Base-by-base conservation (phyloP, 331 rosid species). In the Ulmus americana region DNA sequence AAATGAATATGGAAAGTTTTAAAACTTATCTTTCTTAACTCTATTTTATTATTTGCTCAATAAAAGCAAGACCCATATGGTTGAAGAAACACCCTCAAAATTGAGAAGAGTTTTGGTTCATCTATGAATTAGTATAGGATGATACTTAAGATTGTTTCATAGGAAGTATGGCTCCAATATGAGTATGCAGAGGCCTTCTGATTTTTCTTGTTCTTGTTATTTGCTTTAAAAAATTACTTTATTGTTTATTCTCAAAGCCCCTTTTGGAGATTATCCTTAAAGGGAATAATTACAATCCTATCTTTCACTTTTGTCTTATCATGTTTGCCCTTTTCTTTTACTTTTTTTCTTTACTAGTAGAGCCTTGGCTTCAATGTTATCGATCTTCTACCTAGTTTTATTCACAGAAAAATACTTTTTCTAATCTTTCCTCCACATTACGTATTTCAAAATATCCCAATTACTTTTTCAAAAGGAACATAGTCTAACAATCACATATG, bases 361-460 rank as follows among this genome's bases (percentile, higher is more conserved):
- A 40, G 51, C 67, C 5, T 35, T 67, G 14, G n/a, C 35, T 67
- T 55, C 20, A 65, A 10, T 13, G 45, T 38, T 65, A 22, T 63
- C 14, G 41, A 51, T 74, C 18, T 7, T 56, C 57, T 40, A 41
- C 61, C 43, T 22, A 10, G 2, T 11, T 20, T 10, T 65, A 61
- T 65, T 22, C 22, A 39, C 39, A 9, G 47, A 54, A 49, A 12
- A 15, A 48, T 14, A 4, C 13, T 39, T 48, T 20, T 16, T 18
- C 35, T 42, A 49, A 39, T 35, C 71, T 49, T 39, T 16, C 75
- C 47, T 13, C 45, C 46, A 14, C 45, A 28, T 50, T 65, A 49
- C 53, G 45, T 14, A 52, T 73, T 28, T 67, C 63, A 45, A 59
- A 44, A 67, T 67, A 67, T 11, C 55, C 63, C 55, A 54, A 67